Evolutionary conservation across 2,329 filamentous ascomycete species (phyloP).

Genomic region (Saccharata proteae): DNA sequence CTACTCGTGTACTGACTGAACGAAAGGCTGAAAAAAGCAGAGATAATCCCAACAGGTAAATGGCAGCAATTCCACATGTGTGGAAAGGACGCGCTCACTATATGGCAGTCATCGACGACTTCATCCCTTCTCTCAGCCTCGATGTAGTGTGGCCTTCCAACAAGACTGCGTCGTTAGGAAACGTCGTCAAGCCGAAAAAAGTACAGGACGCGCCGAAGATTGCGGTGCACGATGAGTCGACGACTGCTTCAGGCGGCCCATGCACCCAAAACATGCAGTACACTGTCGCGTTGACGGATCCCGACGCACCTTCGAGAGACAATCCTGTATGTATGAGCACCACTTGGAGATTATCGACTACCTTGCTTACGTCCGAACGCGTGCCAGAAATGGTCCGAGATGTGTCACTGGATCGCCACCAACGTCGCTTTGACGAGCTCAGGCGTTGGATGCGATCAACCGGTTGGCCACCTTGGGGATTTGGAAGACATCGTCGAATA

Average conservation of each 20-base stretch:
- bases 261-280: constrained; percentile 26
- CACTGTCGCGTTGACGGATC: constrained; percentile 43
- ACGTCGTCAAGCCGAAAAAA: constrained; percentile 31
- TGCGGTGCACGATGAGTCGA: constrained; percentile 22
- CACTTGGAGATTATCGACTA: no score
- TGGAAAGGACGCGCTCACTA: no score
- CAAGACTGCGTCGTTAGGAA: constrained; percentile 37
- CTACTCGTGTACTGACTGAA: not conserved
- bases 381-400: constrained; percentile 45
- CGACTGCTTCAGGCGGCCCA: constrained; percentile 10
- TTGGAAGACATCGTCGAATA: constrained; percentile 35
- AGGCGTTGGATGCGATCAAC: not conserved
- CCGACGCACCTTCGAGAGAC: constrained; percentile 43
- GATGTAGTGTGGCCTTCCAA: constrained; percentile 36
- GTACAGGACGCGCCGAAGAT: constrained; percentile 32
- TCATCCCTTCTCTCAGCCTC: constrained; percentile 42
- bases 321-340: no score
- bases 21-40: constrained; percentile 24
- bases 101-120: constrained; percentile 44
- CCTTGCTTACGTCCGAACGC: no score
- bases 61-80: no score
- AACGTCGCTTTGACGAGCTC: constrained; percentile 18
- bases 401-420: constrained; percentile 44
- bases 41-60: constrained; percentile 28
- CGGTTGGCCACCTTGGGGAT: not conserved